Percentiles rank a stretch among this genome's conserved stretches.
Conservation (phyloP, 148 eudicot genomes). For the Fagopyrum esculentum region DNA sequence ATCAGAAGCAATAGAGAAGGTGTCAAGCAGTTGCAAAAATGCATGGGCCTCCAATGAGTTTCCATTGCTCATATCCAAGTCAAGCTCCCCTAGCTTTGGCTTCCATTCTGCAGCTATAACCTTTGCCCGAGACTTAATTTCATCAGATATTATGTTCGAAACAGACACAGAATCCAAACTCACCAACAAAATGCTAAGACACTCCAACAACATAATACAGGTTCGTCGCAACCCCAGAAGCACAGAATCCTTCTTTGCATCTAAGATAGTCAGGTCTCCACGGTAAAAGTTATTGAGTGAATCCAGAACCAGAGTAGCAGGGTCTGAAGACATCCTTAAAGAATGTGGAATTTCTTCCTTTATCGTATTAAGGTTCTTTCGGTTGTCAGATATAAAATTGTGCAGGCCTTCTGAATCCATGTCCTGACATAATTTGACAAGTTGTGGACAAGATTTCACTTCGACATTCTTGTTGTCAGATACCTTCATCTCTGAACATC, state of each 20-base stretch:
- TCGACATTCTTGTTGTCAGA: slow-evolving; percentile 38
- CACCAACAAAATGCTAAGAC: slow-evolving; percentile 59
- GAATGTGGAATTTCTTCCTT: slow-evolving; percentile 93
- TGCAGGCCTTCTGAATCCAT: slow-evolving; percentile 90
- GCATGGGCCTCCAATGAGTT: slow-evolving; percentile 99
- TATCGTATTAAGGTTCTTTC: slow-evolving; percentile 90
- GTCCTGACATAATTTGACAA: slow-evolving; percentile 70
- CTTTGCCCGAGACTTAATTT: slow-evolving; percentile 64
- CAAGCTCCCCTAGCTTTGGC: slow-evolving; percentile 83
- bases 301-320: slow-evolving; percentile 76
- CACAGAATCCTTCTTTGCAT: slow-evolving; percentile 79
- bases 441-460: slow-evolving; percentile 68
- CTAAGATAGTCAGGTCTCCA: slow-evolving; percentile 44
- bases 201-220: slow-evolving; percentile 98
- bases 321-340: slow-evolving; percentile 66
- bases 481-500: slow-evolving; percentile 32
- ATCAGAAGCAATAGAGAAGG: slow-evolving; percentile 72
- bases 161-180: slow-evolving; percentile 37
- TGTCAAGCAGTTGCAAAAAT: slow-evolving; percentile 80
- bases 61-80: slow-evolving; percentile 82
- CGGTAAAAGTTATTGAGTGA: slow-evolving; percentile 75
- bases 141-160: slow-evolving; percentile 48
- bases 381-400: slow-evolving; percentile 92
- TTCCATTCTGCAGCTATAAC: slow-evolving; percentile 90
- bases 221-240: slow-evolving; percentile 90